Evolutionary conservation across 306 rosid species (phyloP), one percentile per base, ranked within the genome.

Genomic region (Spatholobus suberectus): DNA sequence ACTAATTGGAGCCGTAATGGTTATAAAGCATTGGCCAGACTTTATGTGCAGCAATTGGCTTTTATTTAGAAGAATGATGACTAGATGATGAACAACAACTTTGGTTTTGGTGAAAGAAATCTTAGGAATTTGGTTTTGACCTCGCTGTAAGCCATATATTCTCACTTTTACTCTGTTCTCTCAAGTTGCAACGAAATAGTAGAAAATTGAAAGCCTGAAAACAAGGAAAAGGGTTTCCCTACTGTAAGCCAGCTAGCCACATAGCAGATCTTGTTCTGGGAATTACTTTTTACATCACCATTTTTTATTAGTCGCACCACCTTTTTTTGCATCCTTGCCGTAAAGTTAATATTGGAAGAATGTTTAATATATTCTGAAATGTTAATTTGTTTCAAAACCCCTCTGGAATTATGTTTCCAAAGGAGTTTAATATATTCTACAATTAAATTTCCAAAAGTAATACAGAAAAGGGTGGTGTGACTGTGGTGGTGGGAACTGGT

Each of bases 21-120:
- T 37, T 73, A 26, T 62, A 82, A 88, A 89, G 86, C 77, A 84
- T 82, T 82, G 74, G 80, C 81, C 55, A 66, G 79, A 86, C 92
- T 86, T 88, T 89, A 82, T 71, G 69, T 51, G 74, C 83, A 83
- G 91, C 91, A 69, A 77, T 83, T 70, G 82, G 71, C 90, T 85
- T 89, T 88, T 83, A 71, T 81, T 81, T 81, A 83, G 91, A 87
- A 88, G 88, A 87, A 89, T 90, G 87, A 93, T 87, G 88, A 80
- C 80, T 21, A 83, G 89, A 91, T 88, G 81, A 93, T 91, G 43
- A 52, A 73, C 87, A 52, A 73, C 87, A 43, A 10, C 83, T 29
- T 89, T 75, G 84, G 72, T 75, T 86, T 76, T 17, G 69, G 87
- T 76, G 88, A 75, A 84, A 70, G 76, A 81, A 74, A 82, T 79